A percentile compares a stretch with the other conserved stretches of the same genome.
phyloP scores from a whole-genome alignment of 2,329 filamentous ascomycete species.

The Botrytis fragariae region DNA sequence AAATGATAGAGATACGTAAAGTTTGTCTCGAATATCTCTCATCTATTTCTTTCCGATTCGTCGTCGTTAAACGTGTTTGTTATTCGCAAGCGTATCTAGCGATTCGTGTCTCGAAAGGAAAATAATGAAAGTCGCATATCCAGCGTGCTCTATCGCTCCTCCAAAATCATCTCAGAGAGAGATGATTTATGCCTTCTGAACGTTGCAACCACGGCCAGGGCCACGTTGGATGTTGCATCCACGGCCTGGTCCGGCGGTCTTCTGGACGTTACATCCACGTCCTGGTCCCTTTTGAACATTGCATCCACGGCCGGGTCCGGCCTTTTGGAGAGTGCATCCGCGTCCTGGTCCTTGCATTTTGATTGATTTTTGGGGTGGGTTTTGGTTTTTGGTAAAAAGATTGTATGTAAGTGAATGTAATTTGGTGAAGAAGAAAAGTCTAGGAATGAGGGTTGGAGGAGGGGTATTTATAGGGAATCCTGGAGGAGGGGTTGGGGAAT shows the following conservation, averaged over 20 bases:
- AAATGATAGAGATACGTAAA: not conserved
- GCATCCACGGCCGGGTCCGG: constrained; percentile 9
- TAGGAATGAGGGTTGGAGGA: not conserved
- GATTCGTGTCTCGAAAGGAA: not conserved
- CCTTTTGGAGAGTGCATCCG: constrained; percentile 10
- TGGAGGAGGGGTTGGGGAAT: not conserved
- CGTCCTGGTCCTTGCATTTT: constrained; percentile 18
- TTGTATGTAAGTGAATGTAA: constrained; percentile 15
- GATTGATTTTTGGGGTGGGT: constrained; percentile 11
- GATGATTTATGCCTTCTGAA: constrained; percentile 15
- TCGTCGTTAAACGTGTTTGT: not conserved
- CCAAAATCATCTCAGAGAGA: not conserved
- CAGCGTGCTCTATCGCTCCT: not conserved
- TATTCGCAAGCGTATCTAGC: constrained; percentile 9
- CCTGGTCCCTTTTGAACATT: constrained; percentile 11
- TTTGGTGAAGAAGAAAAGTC: constrained; percentile 11
- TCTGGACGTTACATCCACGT: constrained; percentile 14
- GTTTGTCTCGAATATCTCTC: not conserved
- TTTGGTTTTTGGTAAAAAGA: constrained; percentile 15
- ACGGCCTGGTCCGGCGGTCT: constrained; percentile 2
- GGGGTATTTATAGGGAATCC: not conserved
- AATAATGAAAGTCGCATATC: not conserved
- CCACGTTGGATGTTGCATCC: constrained; percentile 8
- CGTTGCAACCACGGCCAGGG: not conserved
- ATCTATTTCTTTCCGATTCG: not conserved